phyloP scores from a whole-genome alignment of 768 basidiomycete genomes.

The Neoboletus brunneissimus region DNA sequence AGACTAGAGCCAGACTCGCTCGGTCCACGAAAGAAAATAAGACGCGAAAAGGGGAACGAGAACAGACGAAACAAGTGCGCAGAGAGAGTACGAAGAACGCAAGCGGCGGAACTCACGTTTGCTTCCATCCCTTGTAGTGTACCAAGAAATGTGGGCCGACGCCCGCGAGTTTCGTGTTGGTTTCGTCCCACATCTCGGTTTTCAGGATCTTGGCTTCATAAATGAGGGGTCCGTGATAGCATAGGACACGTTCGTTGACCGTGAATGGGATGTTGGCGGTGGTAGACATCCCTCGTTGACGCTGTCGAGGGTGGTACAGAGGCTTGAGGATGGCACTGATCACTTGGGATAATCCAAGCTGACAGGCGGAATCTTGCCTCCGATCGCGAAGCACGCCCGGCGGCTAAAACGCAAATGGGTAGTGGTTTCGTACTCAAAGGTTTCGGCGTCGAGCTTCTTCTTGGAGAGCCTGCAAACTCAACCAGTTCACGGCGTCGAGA shows the following conservation, averaged over 20 bases:
- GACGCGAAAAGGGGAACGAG: background rate
- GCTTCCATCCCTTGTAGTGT: constrained; percentile 99
- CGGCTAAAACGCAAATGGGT: background rate
- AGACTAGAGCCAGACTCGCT: background rate
- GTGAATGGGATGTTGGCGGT: constrained; percentile 38
- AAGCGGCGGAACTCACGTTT: constrained; percentile 59
- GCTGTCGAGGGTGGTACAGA: background rate
- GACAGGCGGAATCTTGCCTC: background rate
- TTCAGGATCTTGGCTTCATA: constrained; percentile 94
- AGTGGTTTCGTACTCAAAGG: background rate
- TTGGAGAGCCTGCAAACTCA: background rate
- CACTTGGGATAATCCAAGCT: background rate
- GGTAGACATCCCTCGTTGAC: constrained; percentile 10
- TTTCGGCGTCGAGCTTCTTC: background rate
- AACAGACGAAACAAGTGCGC: background rate
- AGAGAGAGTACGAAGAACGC: background rate
- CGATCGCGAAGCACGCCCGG: background rate
- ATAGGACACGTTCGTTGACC: constrained; percentile 77
- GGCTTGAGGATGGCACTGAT: background rate
- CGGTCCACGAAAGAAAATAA: background rate
- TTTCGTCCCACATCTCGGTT: constrained; percentile 60
- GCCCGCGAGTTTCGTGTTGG: constrained; percentile 53
- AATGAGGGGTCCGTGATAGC: constrained; percentile 93
- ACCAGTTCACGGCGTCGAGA: background rate
- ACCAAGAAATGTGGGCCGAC: constrained; percentile 88